These are phyloP conservation scores for Cyberlindnera sargentensis DNA, from an alignment of 805 yeast genomes.

Conservation along the genomic window DNA sequence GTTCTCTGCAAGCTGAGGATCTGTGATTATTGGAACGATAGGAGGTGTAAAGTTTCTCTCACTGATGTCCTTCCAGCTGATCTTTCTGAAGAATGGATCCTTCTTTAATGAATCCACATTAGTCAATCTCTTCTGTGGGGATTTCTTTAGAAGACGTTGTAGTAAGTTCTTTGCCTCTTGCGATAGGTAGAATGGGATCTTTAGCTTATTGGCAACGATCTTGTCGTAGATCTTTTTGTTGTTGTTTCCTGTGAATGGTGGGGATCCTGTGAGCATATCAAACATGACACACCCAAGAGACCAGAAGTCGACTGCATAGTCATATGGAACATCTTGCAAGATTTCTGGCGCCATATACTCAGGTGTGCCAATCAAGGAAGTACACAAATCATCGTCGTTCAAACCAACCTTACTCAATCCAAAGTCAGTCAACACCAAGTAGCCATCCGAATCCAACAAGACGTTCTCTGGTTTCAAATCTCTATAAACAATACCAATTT, in stretches of 20 bases:
- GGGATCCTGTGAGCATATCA: slow-evolving; percentile 78
- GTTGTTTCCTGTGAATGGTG: slow-evolving; percentile 83
- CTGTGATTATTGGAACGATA: slow-evolving; percentile 72
- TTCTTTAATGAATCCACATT: slow-evolving; percentile 52
- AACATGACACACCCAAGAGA: slow-evolving; percentile 76
- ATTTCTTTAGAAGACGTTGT: slow-evolving; percentile 57
- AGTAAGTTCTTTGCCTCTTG: slow-evolving; percentile 75
- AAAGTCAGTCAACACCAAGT: slow-evolving; percentile 91
- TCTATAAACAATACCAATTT: slow-evolving; percentile 90
- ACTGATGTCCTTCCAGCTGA: slow-evolving; percentile 60
- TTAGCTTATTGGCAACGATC: slow-evolving; percentile 58
- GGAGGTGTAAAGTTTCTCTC: slow-evolving; percentile 54
- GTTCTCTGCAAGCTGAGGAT: slow-evolving; percentile 79
- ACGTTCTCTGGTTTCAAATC: slow-evolving; percentile 97
- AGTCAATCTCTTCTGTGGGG: slow-evolving; percentile 55
- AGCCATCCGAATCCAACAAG: slow-evolving; percentile 88
- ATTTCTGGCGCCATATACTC: slow-evolving; percentile 92
- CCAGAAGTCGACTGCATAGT: slow-evolving; percentile 86
- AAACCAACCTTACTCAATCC: slow-evolving; percentile 80
- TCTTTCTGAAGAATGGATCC: slow-evolving; percentile 70
- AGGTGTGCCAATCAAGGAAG: slow-evolving; percentile 75
- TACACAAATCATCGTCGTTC: slow-evolving; percentile 56
- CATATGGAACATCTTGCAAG: slow-evolving; percentile 68
- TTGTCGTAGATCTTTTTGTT: slow-evolving; percentile 72
- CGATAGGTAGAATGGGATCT: slow-evolving; percentile 68